phyloP scores from a whole-genome alignment of 2,329 filamentous ascomycete genomes.

The Fusarium drepaniforme region DNA sequence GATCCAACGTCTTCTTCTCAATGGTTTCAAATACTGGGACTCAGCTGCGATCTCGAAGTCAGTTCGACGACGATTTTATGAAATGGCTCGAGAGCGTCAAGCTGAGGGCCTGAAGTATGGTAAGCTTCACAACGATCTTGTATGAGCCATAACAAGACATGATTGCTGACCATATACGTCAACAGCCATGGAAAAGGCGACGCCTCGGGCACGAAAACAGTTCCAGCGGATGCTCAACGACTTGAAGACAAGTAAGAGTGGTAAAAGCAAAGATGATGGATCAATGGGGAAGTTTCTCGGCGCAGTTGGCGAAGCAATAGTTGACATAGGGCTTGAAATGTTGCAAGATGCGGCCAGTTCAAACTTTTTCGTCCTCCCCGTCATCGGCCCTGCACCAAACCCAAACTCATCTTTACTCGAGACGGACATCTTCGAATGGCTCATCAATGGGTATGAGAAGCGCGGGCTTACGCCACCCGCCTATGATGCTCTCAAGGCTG shows the following conservation, averaged over 20 bases:
- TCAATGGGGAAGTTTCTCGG: background rate
- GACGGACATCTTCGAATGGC: background rate
- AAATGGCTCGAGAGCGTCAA: background rate
- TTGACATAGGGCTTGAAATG: background rate
- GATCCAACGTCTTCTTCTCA: background rate
- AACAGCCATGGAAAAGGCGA: background rate
- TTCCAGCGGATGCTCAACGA: background rate
- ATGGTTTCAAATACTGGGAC: background rate
- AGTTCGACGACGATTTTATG: background rate
- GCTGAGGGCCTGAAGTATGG: background rate
- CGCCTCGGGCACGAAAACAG: background rate
- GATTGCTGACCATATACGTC: background rate
- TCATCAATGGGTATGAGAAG: background rate
- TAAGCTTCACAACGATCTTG: background rate
- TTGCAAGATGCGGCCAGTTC: background rate
- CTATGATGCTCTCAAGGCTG: background rate
- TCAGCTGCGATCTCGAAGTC: background rate
- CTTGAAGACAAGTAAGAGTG: background rate
- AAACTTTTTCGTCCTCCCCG: background rate
- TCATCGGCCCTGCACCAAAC: background rate
- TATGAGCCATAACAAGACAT: background rate
- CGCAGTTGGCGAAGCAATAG: background rate
- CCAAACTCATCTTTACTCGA: background rate
- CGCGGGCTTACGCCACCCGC: background rate
- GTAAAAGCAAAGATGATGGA: background rate